phyloP scores from a whole-genome alignment of 148 eudicot species.

The Beta vulgaris region DNA sequence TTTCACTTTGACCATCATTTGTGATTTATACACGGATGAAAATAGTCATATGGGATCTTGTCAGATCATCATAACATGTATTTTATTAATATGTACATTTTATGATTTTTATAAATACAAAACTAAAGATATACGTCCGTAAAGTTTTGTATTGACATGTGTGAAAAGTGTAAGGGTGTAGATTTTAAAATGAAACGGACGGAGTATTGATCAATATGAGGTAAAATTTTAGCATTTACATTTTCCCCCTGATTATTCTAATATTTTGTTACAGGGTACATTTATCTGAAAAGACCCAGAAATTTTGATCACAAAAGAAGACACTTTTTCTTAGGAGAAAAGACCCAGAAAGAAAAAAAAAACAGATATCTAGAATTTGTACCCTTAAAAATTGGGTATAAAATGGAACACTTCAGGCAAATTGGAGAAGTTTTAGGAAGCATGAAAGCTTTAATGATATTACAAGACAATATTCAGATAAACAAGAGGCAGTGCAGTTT shows the following conservation, averaged over 20 bases:
- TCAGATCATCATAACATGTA: too few relatives aligned
- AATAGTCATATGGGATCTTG: too few relatives aligned
- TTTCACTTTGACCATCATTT: too few relatives aligned
- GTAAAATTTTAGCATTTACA: not conserved
- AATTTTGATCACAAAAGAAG: not conserved
- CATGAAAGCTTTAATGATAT: constrained; percentile 53
- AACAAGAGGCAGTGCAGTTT: constrained; percentile 57
- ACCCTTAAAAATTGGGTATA: not conserved
- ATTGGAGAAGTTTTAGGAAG: constrained; percentile 68
- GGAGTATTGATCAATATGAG: not conserved
- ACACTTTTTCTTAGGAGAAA: not conserved
- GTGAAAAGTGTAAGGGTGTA: too few relatives aligned
- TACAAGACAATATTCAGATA: constrained; percentile 43
- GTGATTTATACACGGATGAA: too few relatives aligned
- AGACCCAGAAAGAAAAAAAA: too few relatives aligned
- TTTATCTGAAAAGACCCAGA: constrained; percentile 11
- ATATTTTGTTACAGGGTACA: constrained; percentile 14
- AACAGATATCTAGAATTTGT: too few relatives aligned
- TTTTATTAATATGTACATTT: too few relatives aligned
- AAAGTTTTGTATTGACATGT: too few relatives aligned
- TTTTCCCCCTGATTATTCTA: not conserved
- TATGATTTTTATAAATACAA: too few relatives aligned
- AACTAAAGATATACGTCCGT: too few relatives aligned
- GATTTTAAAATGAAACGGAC: too few relatives aligned
- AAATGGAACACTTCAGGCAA: constrained; percentile 70